These are phyloP conservation scores for Naganishia randhawae DNA, from an alignment of 768 basidiomycete species.

Conservation along the genomic window DNA sequence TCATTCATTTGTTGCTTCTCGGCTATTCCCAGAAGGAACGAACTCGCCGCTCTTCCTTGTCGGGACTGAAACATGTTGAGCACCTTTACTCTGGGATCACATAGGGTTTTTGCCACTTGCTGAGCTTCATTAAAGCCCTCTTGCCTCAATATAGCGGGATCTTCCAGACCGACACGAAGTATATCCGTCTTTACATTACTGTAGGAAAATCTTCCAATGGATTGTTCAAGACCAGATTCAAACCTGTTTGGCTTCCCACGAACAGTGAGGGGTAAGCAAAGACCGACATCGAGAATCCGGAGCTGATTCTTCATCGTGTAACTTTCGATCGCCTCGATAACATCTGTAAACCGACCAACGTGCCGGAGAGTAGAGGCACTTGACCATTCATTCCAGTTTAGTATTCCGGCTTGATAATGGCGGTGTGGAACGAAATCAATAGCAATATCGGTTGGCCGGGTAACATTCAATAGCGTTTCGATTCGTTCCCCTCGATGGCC, in stretches of 20 bases:
- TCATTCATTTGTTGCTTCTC: not conserved
- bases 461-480: not conserved
- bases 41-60: not conserved
- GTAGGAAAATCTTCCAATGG: not conserved
- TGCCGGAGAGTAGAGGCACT: not conserved
- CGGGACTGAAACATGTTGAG: not conserved
- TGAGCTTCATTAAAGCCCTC: not conserved
- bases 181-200: not conserved
- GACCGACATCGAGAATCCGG: slow-evolving; percentile 10
- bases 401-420: not conserved
- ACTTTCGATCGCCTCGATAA: not conserved
- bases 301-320: not conserved
- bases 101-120: not conserved
- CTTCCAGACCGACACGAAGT: not conserved
- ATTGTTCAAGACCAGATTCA: not conserved
- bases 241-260: not conserved
- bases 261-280: not conserved
- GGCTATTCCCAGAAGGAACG: not conserved
- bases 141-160: not conserved
- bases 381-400: not conserved
- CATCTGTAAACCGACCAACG: not conserved
- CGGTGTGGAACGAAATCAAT: slow-evolving; percentile 6
- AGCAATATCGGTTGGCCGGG: not conserved
- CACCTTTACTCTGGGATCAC: not conserved
- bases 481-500: not conserved